A percentile compares a stretch with the other conserved stretches of the same genome.
Conservation (phyloP, 208 protist genomes). For the Trichomonas tenax region DNA sequence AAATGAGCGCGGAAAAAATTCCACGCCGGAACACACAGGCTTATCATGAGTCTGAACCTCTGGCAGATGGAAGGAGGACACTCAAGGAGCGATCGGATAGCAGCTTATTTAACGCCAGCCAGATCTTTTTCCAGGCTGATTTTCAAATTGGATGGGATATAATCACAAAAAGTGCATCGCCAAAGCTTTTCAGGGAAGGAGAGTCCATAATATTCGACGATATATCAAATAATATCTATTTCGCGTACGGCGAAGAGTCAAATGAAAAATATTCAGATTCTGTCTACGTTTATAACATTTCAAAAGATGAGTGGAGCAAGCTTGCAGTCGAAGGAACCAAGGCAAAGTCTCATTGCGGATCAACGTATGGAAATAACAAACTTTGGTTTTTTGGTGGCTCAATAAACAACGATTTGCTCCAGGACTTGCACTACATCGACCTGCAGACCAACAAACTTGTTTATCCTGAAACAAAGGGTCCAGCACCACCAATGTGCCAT, state of each 20-base stretch:
- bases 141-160: not conserved
- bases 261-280: not conserved
- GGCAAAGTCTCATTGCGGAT: not conserved
- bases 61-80: not conserved
- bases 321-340: not conserved
- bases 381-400: slow-evolving; percentile 9
- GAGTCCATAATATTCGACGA: not conserved
- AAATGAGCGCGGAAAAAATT: no score
- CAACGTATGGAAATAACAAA: not conserved
- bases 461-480: not conserved
- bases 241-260: not conserved
- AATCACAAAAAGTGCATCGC: not conserved
- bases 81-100: not conserved
- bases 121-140: not conserved
- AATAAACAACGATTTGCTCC: not conserved
- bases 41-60: not conserved
- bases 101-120: not conserved
- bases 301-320: not conserved
- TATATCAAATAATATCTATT: not conserved
- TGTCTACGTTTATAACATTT: not conserved
- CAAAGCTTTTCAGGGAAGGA: not conserved
- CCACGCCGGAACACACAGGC: not conserved
- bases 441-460: not conserved
- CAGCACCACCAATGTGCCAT: not conserved
- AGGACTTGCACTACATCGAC: not conserved